phyloP scores from a whole-genome alignment of 2,329 filamentous ascomycete species.

The Aspergillus arachidicola region DNA sequence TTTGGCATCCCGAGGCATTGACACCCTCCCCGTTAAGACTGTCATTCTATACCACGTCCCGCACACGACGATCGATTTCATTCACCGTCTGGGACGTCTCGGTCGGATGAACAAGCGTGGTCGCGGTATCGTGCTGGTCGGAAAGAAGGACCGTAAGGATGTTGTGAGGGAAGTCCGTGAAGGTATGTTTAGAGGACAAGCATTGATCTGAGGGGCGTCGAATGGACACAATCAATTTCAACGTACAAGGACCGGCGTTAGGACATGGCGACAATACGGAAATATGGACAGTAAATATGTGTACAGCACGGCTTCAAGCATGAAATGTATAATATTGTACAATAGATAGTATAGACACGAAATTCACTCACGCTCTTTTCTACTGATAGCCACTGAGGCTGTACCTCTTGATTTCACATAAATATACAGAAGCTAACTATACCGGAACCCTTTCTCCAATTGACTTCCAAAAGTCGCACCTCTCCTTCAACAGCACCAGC shows the following conservation, averaged over 20 bases:
- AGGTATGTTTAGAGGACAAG: conserved; percentile 81
- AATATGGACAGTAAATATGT: neutral
- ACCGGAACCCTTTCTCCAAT: conserved; percentile 52
- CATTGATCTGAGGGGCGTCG: conserved; percentile 61
- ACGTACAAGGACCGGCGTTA: conserved; percentile 11
- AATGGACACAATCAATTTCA: neutral
- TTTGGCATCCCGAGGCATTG: conserved; percentile 87
- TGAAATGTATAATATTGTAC: conserved; percentile 14
- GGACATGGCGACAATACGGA: conserved; percentile 1
- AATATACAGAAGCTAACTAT: conserved; percentile 22
- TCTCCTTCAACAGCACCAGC: conserved; percentile 44
- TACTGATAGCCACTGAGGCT: neutral
- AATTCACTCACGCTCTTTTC: neutral
- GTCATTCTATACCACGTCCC: conserved; percentile 98
- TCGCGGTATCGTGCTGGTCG: conserved; percentile 85
- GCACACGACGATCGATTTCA: conserved; percentile 96
- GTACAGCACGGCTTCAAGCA: conserved; percentile 4
- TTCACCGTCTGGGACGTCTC: conserved; percentile 88
- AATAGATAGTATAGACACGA: conserved; percentile 14
- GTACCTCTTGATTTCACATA: neutral
- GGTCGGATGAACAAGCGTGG: conserved; percentile 91
- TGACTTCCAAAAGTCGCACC: conserved; percentile 59
- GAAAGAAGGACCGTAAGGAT: conserved; percentile 85
- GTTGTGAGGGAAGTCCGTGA: conserved; percentile 89
- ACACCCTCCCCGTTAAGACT: conserved; percentile 86